Base-by-base conservation (phyloP, 495 filamentous ascomycete species). In the Tetracladium marchalianum region DNA sequence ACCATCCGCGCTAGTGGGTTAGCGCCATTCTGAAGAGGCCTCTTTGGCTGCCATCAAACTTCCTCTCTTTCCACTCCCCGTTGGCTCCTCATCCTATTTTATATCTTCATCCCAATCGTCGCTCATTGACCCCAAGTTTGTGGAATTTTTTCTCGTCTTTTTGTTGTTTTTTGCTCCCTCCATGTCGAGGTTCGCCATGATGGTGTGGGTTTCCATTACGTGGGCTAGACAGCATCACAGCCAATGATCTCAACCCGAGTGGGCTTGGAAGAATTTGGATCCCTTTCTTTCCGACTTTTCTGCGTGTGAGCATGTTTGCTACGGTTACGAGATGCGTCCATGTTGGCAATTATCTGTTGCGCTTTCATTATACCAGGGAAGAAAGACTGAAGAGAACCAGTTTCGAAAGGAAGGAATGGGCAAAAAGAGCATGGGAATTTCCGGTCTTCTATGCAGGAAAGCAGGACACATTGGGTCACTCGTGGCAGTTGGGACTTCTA, bases 71-170 rank as follows among this genome's bases (percentile, higher is more conserved):
- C 22, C 22, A 3, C 22, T 27, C 7, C 22, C 22, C 22, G 3
- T 27, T 3, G 22, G 7, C 22, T 7, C 22, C 22, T 27, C 22
- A 7, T 27, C 22, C 22, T 27, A 3, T 3, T 27, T 27, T 27
- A 27, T 27, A 27, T 27, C 22, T 27, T 27, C 22, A 27, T 27
- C 22, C 7, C 22, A 27, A 27, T 27, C 22, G 22, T 27, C 22
- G 22, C 22, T 27, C 22, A 7, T 27, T 27, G 3, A 27, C 19
- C 43, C 44, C 43, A 18, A 43, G 43, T 32, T 52, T 52, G 27
- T 11, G 4, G 31, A 15, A 33, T 32, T 54, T 51, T 51, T 45
- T 31, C 22, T 35, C 48, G 33, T 42, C 15, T 39, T 55, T 51
- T 47, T 15, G 31, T 37, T 24, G 40, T 16, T 31, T 34, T 51